Percentiles rank a stretch among this genome's conserved stretches.
Conservation (phyloP, 106 monocot genomes). For the Allium fistulosum region DNA sequence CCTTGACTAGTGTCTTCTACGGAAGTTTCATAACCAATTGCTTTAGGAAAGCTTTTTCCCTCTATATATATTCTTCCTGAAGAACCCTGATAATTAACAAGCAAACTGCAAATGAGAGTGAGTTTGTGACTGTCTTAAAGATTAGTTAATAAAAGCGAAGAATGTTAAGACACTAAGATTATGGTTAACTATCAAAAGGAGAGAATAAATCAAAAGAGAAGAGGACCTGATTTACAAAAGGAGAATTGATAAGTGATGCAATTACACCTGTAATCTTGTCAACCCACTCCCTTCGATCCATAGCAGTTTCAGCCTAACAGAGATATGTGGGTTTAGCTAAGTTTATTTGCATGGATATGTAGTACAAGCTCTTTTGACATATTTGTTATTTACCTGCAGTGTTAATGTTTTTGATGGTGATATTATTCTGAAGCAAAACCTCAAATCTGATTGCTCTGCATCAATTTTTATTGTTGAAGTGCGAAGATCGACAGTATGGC, state of each 20-base stretch:
- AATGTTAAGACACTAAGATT: not conserved
- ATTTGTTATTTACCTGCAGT: slow-evolving; percentile 56
- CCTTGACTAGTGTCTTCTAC: slow-evolving; percentile 11
- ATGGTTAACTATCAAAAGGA: too few relatives aligned
- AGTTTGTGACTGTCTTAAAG: not conserved
- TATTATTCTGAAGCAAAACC: slow-evolving; percentile 98
- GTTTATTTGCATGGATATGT: too few relatives aligned
- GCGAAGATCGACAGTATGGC: slow-evolving; percentile 67
- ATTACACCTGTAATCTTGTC: slow-evolving; percentile 94
- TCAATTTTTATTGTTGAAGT: slow-evolving; percentile 94
- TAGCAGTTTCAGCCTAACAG: slow-evolving; percentile 74
- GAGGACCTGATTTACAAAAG: slow-evolving; percentile 55
- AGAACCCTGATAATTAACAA: slow-evolving; percentile 19
- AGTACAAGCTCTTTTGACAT: too few relatives aligned
- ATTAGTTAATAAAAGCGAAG: not conserved
- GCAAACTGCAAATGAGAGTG: not conserved
- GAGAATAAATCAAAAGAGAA: not conserved
- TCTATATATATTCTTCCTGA: slow-evolving; percentile 17
- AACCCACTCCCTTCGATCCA: slow-evolving; percentile 84
- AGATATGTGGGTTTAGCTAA: not conserved
- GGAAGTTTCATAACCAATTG: slow-evolving; percentile 25
- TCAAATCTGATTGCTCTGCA: slow-evolving; percentile 81
- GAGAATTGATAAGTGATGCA: slow-evolving; percentile 77
- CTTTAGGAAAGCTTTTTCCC: slow-evolving; percentile 6
- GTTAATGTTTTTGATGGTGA: slow-evolving; percentile 75